These are phyloP conservation scores for Irpex lacteus DNA, from an alignment of 1,284 basidiomycete species.

Conservation along the genomic window DNA sequence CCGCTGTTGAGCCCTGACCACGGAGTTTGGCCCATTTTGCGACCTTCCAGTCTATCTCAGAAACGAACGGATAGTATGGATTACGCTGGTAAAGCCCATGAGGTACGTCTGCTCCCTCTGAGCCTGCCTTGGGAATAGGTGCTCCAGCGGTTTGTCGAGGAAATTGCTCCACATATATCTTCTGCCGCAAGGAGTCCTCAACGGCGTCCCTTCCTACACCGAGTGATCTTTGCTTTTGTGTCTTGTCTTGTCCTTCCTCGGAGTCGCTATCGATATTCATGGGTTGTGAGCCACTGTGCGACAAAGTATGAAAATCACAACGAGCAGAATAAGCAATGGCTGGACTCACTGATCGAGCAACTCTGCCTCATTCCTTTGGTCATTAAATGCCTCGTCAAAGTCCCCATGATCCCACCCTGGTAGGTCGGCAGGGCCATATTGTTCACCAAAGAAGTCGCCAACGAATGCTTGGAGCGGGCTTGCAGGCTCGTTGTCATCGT, in stretches of 20 bases:
- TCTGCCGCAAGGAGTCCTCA: neutral
- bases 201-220: neutral
- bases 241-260: neutral
- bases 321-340: neutral
- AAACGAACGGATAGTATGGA: constrained; percentile 18
- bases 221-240: neutral
- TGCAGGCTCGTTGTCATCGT: neutral
- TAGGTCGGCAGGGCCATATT: neutral
- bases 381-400: neutral
- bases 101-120: neutral
- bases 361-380: neutral
- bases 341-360: neutral
- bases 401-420: neutral
- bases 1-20: constrained; percentile 19
- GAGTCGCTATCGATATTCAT: too few relatives aligned
- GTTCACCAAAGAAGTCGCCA: neutral
- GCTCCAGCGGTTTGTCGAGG: neutral
- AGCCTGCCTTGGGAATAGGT: neutral
- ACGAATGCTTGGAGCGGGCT: neutral
- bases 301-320: neutral
- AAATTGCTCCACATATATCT: neutral
- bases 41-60: constrained; percentile 20
- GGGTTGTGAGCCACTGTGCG: too few relatives aligned
- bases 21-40: constrained; percentile 21
- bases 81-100: constrained; percentile 1